Percentiles rank a stretch among this genome's conserved stretches.
phyloP scores from a whole-genome alignment of 768 basidiomycete species.

The Dentipellis sp. region DNA sequence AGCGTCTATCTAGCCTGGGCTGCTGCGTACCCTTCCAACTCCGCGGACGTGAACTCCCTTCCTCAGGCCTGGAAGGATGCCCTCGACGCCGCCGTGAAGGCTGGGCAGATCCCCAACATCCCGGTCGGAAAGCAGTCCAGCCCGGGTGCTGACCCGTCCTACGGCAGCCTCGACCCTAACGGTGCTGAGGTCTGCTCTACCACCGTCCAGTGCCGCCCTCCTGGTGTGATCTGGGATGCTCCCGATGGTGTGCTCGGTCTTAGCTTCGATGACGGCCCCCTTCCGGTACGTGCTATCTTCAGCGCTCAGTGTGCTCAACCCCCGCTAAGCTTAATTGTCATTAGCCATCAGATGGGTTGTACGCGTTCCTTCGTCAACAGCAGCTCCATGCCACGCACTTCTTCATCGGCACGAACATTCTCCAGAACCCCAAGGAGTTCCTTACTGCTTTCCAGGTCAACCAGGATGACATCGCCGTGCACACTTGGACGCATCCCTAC shows the following conservation, averaged over 20 bases:
- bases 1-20: slow-evolving; percentile 19
- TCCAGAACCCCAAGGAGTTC: slow-evolving; percentile 48
- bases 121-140: slow-evolving; percentile 19
- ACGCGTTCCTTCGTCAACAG: slow-evolving; percentile 58
- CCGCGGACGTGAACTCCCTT: slow-evolving; percentile 20
- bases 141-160: slow-evolving; percentile 10
- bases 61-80: slow-evolving; percentile 34
- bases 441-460: slow-evolving; percentile 33
- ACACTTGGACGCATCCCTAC: slow-evolving; percentile 38
- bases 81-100: slow-evolving; percentile 24
- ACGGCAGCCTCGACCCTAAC: slow-evolving; percentile 10
- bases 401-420: slow-evolving; percentile 77
- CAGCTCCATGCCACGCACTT: slow-evolving; percentile 77
- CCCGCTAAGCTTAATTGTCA: neutral
- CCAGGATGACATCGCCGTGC: slow-evolving; percentile 30
- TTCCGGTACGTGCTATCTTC: slow-evolving; percentile 10
- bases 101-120: slow-evolving; percentile 29
- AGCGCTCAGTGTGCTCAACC: neutral
- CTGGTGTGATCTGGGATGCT: slow-evolving; percentile 28
- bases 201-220: slow-evolving; percentile 20
- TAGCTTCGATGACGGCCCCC: slow-evolving; percentile 30
- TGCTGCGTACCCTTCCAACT: slow-evolving; percentile 23
- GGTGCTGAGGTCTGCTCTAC: slow-evolving; percentile 27
- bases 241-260: slow-evolving; percentile 29
- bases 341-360: slow-evolving; percentile 33